Percentiles rank a stretch among this genome's conserved stretches.
phyloP scores from a whole-genome alignment of 192 early-diverging fungal genomes.

The Coemansia reversa region DNA sequence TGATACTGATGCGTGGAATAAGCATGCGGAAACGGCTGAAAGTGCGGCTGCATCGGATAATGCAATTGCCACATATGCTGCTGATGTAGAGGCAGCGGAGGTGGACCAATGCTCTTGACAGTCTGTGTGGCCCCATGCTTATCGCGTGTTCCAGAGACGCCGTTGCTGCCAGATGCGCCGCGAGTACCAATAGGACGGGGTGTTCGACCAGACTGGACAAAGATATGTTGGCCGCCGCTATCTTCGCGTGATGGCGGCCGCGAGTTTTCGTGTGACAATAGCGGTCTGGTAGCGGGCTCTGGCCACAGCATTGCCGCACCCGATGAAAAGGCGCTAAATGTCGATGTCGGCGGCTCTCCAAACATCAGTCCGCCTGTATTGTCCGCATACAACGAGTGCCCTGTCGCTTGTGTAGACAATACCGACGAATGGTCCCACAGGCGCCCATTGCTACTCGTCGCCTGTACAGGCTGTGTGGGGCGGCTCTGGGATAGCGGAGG shows the following conservation, averaged over 20 bases:
- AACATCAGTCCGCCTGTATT: slow-evolving; percentile 4
- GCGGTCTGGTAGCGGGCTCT: slow-evolving; percentile 9
- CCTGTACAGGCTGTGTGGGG: no score
- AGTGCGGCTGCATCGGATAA: slow-evolving; percentile 13
- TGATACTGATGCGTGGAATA: background rate
- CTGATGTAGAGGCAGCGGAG: background rate
- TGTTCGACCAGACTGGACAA: slow-evolving; percentile 5
- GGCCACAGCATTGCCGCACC: slow-evolving; percentile 35
- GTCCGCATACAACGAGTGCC: slow-evolving; percentile 13
- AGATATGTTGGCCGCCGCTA: background rate
- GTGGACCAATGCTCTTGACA: background rate
- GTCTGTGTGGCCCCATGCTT: background rate
- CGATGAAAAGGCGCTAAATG: slow-evolving; percentile 22
- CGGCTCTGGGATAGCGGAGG: background rate
- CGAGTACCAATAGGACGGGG: slow-evolving; percentile 44
- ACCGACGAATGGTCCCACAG: background rate
- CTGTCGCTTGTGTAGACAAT: background rate
- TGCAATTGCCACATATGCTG: slow-evolving; percentile 18
- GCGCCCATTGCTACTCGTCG: background rate
- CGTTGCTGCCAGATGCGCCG: slow-evolving; percentile 11
- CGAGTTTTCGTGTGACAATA: slow-evolving; percentile 1
- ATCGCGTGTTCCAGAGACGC: background rate
- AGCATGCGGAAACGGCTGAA: slow-evolving; percentile 3
- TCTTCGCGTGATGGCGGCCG: slow-evolving; percentile 23
- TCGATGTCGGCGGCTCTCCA: slow-evolving; percentile 1